Evolutionary conservation across 306 rosid species (phyloP), one percentile per base, ranked within the genome.

Genomic region (Cercis canadensis): DNA sequence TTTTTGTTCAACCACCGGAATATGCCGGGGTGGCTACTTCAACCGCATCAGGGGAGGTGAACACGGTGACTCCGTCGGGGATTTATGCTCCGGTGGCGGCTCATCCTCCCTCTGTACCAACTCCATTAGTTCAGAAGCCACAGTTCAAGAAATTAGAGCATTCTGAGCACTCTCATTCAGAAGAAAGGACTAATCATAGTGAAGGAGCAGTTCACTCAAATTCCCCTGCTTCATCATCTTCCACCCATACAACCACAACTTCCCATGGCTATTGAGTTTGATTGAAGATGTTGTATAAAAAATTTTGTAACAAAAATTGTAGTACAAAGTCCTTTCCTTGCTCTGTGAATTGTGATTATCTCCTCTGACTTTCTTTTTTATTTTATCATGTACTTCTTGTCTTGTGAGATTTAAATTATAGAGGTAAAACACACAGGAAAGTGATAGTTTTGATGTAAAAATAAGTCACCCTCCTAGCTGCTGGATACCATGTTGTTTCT

Each of bases 151-250:
- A 67, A 31, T 76, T 76, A 5, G 66, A 71, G 21, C 29, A 57
- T 11, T 65, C 73, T 15, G 74, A 81, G 10, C 65, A 75, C 40
- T 76, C 84, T 10, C 82, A 62, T 67, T 83, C 83, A 1, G 87
- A 79, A 31, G 94, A 83, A 75, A 83, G 83, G 77, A 36, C 66
- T 40, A 80, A 87, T 76, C 85, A 87, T 3, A 50, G 87, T 57
- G 92, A 75, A 62, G 83, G 82, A 2, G 78, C 72, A 8, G 85
- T 36, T 58, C 85, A 82, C 34, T 89, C 84, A 34, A 85, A 79
- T 73, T 92, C 98, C 12, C 83, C 96, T 0, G 85, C 87, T 5
- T 85, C 98, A 8, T 92, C 98, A 32, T 86, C 91, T 24, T 90
- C 92, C 65, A 81, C 93, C 6, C 97, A 88, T 51, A 83, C 84